Evolutionary conservation across 164 flowering plant species (phyloP), one percentile per base, ranked within the genome.

Genomic region (Nymphaea thermarum): DNA sequence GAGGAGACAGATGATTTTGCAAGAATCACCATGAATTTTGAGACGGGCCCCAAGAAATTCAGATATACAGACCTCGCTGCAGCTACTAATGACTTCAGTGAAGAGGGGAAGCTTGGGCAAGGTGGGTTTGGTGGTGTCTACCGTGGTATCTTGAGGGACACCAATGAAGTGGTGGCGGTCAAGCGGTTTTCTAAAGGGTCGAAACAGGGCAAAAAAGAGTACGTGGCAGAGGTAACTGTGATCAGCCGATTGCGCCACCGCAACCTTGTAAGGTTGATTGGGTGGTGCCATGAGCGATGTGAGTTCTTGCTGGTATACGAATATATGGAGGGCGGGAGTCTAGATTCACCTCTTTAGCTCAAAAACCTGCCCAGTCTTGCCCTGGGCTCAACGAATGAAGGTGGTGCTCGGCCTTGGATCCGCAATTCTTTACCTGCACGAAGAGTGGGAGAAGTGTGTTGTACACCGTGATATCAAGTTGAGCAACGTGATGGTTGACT

Each of bases 391-490:
- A 14, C 72, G 87, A 71, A 74, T 77, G 75, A 82, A 79, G 53
- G 73, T 83, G 42, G 79, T 79, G 4, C 73, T 70, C 11, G 85
- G 87, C 0, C 55, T 83, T 70, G 87, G 82, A 6, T 77, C 80
- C 17, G 79, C 81, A 3, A 66, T 83, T 72, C 75, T 82, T 12
- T 82, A 83, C 72, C 74, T 83, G 14, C 87, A 82, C 43, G 87
- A 82, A 72, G 85, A 82, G 53, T 75, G 87, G 80, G 87, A 83
- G 61, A 85, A 83, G 60, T 78, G 81, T 51, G 85, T 84, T 15
- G 75, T 84, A 42, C 87, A 84, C 53, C 70, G 87, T 43, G 85
- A 84, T 68, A 74, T 84, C 41, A 84, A 84, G 44, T 72, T 83
- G 0, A 82, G 87, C 72, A 84, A 82, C 68, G 73, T 84, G 3